phyloP scores from a whole-genome alignment of 2,329 filamentous ascomycete genomes.

The Domatiomyces catenatus region DNA sequence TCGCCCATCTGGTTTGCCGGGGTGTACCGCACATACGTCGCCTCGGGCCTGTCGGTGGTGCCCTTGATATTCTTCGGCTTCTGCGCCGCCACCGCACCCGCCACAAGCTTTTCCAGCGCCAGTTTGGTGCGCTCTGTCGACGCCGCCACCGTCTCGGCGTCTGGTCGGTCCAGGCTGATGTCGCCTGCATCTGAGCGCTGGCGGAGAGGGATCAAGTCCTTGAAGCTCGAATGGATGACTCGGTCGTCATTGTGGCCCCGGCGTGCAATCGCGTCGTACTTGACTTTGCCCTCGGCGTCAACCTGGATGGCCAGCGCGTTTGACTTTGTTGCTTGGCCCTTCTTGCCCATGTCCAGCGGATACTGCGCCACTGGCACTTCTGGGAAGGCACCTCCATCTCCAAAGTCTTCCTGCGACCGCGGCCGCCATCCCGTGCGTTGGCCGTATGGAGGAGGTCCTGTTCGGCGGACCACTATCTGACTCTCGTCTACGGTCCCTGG shows the following conservation, averaged over 20 bases:
- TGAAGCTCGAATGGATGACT: slow-evolving; percentile 89
- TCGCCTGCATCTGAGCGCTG: slow-evolving; percentile 89
- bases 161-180: slow-evolving; percentile 70
- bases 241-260: slow-evolving; percentile 72
- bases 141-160: slow-evolving; percentile 65
- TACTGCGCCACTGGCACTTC: slow-evolving; percentile 91
- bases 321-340: slow-evolving; percentile 47
- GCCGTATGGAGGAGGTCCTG: slow-evolving; percentile 75
- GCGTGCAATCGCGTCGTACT: slow-evolving; percentile 87
- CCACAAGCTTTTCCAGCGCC: slow-evolving; percentile 67
- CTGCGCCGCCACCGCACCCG: slow-evolving; percentile 75
- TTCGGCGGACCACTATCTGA: slow-evolving; percentile 68
- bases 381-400: slow-evolving; percentile 89
- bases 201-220: slow-evolving; percentile 84
- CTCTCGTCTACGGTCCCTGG: slow-evolving; percentile 67
- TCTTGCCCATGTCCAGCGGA: slow-evolving; percentile 85
- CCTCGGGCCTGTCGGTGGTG: slow-evolving; percentile 55
- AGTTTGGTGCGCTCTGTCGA: slow-evolving; percentile 80
- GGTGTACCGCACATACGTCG: slow-evolving; percentile 90
- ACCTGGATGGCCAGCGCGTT: slow-evolving; percentile 90
- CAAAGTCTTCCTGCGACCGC: slow-evolving; percentile 76
- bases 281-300: slow-evolving; percentile 79
- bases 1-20: slow-evolving; percentile 95
- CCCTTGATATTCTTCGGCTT: slow-evolving; percentile 87
- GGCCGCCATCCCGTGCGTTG: slow-evolving; percentile 83